Evolutionary conservation across 345 rosid genomes (phyloP).

Genomic region (Lumnitzera littorea): DNA sequence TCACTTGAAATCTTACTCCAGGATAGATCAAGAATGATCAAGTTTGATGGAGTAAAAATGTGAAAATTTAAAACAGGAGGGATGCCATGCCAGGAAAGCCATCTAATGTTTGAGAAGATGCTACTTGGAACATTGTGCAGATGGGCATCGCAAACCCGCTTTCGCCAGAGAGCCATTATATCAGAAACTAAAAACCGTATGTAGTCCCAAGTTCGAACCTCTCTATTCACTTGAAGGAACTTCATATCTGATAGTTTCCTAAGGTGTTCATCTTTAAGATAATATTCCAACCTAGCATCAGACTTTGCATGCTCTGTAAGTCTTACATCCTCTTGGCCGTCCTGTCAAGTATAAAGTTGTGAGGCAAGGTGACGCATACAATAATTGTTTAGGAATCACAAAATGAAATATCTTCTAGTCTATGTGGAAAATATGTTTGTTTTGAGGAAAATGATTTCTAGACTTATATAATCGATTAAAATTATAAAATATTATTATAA

Average conservation of each 20-base stretch:
- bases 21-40: constrained; percentile 9
- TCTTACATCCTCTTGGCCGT: neutral
- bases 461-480: too few relatives aligned
- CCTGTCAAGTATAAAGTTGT: too few relatives aligned
- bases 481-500: too few relatives aligned
- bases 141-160: too few relatives aligned
- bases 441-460: too few relatives aligned
- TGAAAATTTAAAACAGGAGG: neutral
- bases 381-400: too few relatives aligned
- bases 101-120: neutral
- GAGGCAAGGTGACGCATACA: too few relatives aligned
- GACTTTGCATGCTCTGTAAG: neutral
- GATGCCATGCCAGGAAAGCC: constrained; percentile 6
- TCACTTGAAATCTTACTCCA: constrained; percentile 3
- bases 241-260: neutral
- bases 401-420: too few relatives aligned
- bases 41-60: neutral
- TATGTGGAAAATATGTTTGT: too few relatives aligned
- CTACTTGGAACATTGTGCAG: too few relatives aligned
- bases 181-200: neutral
- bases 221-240: neutral
- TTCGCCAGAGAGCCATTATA: too few relatives aligned
- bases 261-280: neutral
- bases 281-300: neutral
- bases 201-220: neutral